Conservation (phyloP, 2,329 filamentous ascomycete genomes). For the Exutisphaerella laricina region DNA sequence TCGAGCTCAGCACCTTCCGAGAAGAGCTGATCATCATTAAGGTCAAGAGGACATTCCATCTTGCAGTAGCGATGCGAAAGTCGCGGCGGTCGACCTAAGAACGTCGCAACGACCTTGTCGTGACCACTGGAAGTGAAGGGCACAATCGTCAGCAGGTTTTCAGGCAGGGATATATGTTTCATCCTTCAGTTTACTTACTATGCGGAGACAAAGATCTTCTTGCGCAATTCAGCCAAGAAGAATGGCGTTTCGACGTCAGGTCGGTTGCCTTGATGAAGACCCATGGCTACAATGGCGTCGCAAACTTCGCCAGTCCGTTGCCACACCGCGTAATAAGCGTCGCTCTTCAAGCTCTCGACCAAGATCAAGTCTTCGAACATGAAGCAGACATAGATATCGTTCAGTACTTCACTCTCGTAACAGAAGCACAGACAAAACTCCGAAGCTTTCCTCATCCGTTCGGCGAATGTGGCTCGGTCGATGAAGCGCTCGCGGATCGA, state of each 20-base stretch:
- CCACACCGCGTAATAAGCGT: constrained; percentile 31
- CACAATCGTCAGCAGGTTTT: constrained; percentile 4
- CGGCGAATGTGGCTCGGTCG: constrained; percentile 45
- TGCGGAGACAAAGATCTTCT: constrained; percentile 29
- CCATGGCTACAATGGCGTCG: constrained; percentile 32
- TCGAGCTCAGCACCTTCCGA: constrained; percentile 40
- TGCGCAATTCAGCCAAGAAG: constrained; percentile 30
- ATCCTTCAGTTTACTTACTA: background rate
- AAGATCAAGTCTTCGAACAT: constrained; percentile 32
- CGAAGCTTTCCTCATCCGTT: constrained; percentile 31
- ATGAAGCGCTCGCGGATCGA: constrained; percentile 46
- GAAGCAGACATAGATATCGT: constrained; percentile 32
- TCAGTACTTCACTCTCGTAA: constrained; percentile 33
- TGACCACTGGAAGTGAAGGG: constrained; percentile 32
- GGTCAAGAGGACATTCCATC: constrained; percentile 51
- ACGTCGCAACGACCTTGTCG: constrained; percentile 32
- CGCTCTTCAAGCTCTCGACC: constrained; percentile 31
- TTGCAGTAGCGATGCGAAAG: constrained; percentile 47
- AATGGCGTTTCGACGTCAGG: constrained; percentile 31
- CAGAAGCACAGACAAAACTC: constrained; percentile 34
- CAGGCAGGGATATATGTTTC: background rate
- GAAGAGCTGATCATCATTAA: constrained; percentile 47
- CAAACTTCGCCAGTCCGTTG: constrained; percentile 33
- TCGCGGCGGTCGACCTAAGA: constrained; percentile 47
- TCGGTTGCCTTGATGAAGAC: constrained; percentile 33